Base-by-base conservation (phyloP, 495 filamentous ascomycete genomes). In the Podospora appendiculata region DNA sequence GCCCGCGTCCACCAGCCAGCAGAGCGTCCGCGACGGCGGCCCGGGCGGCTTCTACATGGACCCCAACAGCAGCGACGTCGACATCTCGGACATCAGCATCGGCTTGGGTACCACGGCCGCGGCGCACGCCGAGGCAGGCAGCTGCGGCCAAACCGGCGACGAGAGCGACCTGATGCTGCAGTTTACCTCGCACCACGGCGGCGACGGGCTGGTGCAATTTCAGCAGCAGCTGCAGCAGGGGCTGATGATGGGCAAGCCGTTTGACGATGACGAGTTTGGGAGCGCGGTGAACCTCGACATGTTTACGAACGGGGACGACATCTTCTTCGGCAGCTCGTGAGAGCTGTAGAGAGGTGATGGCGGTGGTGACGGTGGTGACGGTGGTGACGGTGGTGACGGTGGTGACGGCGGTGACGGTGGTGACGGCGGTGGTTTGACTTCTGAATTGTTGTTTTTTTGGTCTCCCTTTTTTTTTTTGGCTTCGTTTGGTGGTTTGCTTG, bases 1-100 rank as follows among this genome's bases (percentile, higher is more conserved):
- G 32, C 68, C 75, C 11, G 66, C 75, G 10, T 60, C 60, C 1
- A 56, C 59, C 3, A 41, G 67, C 17, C 52, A 51, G 49, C 18
- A 43, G 18, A 17, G 32, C 18, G 41, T 52, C 18, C 70, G 64
- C 34, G 41, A 44, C 17, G 41, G 17, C 41, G 17, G 41, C 13
- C 4, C 12, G 13, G 8, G 13, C 13, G 12, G 38, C 2, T 77
- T 71, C 58, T 77, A 71, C 51, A 58, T 66, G 40, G 69, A 75
- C 46, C 58, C 62, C 9, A 60, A 60, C 48, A 63, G 50, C 41
- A 62, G 57, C 32, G 54, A 41, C 11, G 43, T 64, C 18, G 54
- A 41, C 11, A 45, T 64, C 18, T 63, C 67, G 50, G 63, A 62
- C 11, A 45, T 33, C 6, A 60, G 55, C 34, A 67, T 67, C 49